A percentile compares a stretch with the other conserved stretches of the same genome.
These are phyloP conservation scores for Cenococcum geophilum DNA, from an alignment of 495 filamentous ascomycete species.

Conservation along the genomic window DNA sequence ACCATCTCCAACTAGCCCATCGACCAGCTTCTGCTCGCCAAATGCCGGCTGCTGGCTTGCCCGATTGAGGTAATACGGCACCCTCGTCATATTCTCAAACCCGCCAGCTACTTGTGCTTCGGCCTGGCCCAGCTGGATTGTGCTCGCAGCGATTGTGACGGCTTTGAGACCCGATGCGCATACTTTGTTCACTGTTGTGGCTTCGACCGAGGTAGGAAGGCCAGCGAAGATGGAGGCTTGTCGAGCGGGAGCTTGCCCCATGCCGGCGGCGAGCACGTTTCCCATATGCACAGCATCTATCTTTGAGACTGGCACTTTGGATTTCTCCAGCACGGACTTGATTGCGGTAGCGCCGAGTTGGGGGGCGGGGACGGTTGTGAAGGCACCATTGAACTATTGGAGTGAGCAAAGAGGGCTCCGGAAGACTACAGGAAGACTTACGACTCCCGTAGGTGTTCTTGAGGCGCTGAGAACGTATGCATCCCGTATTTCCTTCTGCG, in stretches of 20 bases:
- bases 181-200: conserved; percentile 93
- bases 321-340: conserved; percentile 78
- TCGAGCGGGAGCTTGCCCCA: conserved; percentile 86
- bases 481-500: conserved; percentile 64
- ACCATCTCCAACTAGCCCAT: conserved; percentile 91
- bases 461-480: conserved; percentile 87
- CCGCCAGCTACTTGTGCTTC: conserved; percentile 88
- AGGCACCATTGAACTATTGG: conserved; percentile 83
- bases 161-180: conserved; percentile 93
- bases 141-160: conserved; percentile 81
- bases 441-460: conserved; percentile 82
- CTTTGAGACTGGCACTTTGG: conserved; percentile 64
- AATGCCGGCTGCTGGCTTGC: conserved; percentile 71
- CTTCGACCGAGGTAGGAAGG: conserved; percentile 68
- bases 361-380: conserved; percentile 73
- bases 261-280: conserved; percentile 78
- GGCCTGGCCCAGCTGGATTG: conserved; percentile 83
- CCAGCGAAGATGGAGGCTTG: conserved; percentile 89
- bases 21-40: conserved; percentile 77
- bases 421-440: conserved; percentile 36
- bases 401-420: conserved; percentile 1
- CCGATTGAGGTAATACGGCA: conserved; percentile 84
- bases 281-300: conserved; percentile 95
- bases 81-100: conserved; percentile 94
- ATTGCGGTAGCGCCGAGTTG: conserved; percentile 83